These are phyloP conservation scores for Crepidotus variabilis DNA, from an alignment of 768 basidiomycete genomes.

Conservation along the genomic window DNA sequence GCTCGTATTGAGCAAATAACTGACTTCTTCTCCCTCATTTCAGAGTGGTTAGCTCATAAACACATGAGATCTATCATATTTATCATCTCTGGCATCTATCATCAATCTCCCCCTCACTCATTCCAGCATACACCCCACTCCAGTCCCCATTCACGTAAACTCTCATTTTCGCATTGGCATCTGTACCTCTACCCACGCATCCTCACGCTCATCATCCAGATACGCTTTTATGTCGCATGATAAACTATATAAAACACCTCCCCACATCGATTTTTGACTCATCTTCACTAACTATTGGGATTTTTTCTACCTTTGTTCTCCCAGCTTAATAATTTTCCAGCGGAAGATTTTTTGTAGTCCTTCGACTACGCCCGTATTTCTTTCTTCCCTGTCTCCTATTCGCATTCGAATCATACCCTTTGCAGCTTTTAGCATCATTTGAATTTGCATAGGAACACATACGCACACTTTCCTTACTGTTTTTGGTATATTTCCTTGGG, in stretches of 20 bases:
- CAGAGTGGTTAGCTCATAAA: too few species aligned
- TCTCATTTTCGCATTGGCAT: too few species aligned
- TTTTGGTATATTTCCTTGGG: not conserved
- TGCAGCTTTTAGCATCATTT: not conserved
- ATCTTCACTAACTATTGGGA: not conserved
- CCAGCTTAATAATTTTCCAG: conserved; percentile 2
- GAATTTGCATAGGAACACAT: not conserved
- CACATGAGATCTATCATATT: too few species aligned
- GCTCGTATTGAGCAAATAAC: not conserved
- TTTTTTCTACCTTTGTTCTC: not conserved
- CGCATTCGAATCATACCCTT: not conserved
- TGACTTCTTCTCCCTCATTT: not conserved
- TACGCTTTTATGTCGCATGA: not conserved
- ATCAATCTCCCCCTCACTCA: too few species aligned
- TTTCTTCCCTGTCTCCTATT: not conserved
- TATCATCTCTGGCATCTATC: too few species aligned
- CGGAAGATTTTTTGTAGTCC: conserved; percentile 3
- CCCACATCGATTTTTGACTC: not conserved
- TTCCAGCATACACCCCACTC: too few species aligned
- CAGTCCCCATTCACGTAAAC: too few species aligned
- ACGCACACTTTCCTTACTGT: not conserved
- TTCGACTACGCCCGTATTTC: not conserved
- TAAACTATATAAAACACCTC: not conserved
- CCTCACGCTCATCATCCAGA: too few species aligned
- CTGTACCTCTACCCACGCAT: too few species aligned